Percentiles rank a stretch among this genome's conserved stretches.
Evolutionary conservation across 495 filamentous ascomycete species (phyloP).

Genomic region (Daldinia caldariorum): DNA sequence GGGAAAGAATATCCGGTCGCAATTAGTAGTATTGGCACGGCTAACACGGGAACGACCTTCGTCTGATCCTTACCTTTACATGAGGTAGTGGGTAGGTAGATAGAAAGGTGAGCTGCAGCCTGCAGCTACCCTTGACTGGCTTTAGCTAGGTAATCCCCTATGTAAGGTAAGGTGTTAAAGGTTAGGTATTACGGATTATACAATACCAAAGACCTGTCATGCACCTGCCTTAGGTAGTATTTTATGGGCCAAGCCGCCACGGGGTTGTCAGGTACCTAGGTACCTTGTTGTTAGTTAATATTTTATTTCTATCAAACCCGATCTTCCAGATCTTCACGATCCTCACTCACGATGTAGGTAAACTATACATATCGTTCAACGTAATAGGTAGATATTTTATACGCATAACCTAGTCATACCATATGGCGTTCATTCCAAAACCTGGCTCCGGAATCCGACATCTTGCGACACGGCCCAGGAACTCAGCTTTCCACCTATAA

Average conservation of each 20-base stretch:
- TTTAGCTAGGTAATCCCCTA: background rate
- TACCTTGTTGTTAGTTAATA: too few relatives aligned
- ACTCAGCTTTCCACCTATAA: conserved; percentile 83
- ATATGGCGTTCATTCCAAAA: conserved; percentile 91
- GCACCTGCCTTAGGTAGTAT: too few relatives aligned
- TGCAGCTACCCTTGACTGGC: conserved; percentile 26
- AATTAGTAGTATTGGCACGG: background rate
- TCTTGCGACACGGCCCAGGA: conserved; percentile 75
- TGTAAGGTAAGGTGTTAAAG: too few relatives aligned
- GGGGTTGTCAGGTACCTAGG: too few relatives aligned
- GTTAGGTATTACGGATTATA: too few relatives aligned
- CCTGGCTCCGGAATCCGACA: conserved; percentile 80
- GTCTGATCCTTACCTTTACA: background rate
- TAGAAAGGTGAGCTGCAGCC: conserved; percentile 22
- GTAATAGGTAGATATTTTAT: background rate
- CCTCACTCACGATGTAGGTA: too few relatives aligned
- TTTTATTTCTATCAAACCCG: too few relatives aligned
- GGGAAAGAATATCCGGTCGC: conserved; percentile 2
- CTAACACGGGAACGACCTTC: background rate
- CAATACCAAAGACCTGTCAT: too few relatives aligned
- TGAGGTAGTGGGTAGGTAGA: background rate
- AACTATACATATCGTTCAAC: too few relatives aligned
- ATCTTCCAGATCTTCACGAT: too few relatives aligned
- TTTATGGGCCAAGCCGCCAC: too few relatives aligned
- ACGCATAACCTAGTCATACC: conserved; percentile 71